These are phyloP conservation scores for Sphaerobolus stellatus DNA, from an alignment of 1,284 basidiomycete genomes.

Conservation along the genomic window DNA sequence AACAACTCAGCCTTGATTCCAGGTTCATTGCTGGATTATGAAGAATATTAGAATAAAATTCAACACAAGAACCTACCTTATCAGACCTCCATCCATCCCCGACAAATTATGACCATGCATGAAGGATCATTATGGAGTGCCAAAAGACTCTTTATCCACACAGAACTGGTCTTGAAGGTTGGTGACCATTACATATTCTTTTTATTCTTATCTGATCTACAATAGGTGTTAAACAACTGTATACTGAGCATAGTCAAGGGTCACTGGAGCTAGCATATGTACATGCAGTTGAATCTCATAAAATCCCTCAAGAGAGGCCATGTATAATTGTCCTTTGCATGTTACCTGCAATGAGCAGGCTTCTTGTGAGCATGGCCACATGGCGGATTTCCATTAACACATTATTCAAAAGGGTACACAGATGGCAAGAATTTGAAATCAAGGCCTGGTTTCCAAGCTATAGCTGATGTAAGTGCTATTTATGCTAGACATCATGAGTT, in stretches of 20 bases:
- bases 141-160: conserved; percentile 17
- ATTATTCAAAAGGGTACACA: conserved; percentile 24
- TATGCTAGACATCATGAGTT: neutral
- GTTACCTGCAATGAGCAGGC: conserved; percentile 20
- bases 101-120: conserved; percentile 25
- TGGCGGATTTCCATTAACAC: conserved; percentile 24
- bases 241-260: neutral
- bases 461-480: conserved; percentile 23
- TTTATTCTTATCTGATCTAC: neutral
- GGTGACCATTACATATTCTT: too few species aligned
- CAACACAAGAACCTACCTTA: conserved; percentile 2
- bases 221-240: neutral
- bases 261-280: conserved; percentile 16
- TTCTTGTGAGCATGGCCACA: conserved; percentile 18
- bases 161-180: conserved; percentile 27
- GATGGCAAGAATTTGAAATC: conserved; percentile 29
- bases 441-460: conserved; percentile 23
- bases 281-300: conserved; percentile 7
- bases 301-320: neutral
- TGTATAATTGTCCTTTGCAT: conserved; percentile 23
- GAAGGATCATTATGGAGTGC: conserved; percentile 19
- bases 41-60: conserved; percentile 18
- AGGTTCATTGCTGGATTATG: conserved; percentile 23
- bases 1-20: conserved; percentile 21
- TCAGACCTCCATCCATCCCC: conserved; percentile 29